Evolutionary conservation across 2,329 filamentous ascomycete genomes (phyloP).

Genomic region (Ceratocystis cacaofunesta): DNA sequence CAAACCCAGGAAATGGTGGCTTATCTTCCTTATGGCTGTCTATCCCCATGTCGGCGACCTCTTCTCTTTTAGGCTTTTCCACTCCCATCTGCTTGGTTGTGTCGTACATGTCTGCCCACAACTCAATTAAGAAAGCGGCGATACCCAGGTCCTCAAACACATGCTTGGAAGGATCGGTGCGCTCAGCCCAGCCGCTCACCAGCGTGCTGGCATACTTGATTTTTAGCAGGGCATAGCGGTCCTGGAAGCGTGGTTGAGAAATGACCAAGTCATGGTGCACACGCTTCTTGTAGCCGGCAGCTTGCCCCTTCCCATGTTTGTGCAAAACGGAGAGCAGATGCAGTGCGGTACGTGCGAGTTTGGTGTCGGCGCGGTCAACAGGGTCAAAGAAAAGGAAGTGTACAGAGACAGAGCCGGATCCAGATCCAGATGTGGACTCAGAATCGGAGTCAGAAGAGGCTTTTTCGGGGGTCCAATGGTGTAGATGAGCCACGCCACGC

Average conservation of each 20-base stretch:
- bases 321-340: conserved; percentile 53
- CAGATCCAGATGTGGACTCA: too few relatives aligned
- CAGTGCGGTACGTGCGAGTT: conserved; percentile 51
- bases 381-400: conserved; percentile 42
- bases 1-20: conserved; percentile 63
- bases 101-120: conserved; percentile 74
- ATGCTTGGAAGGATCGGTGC: conserved; percentile 77
- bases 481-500: conserved; percentile 57
- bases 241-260: conserved; percentile 61
- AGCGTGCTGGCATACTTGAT: conserved; percentile 57
- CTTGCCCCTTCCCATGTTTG: conserved; percentile 56
- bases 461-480: conserved; percentile 40
- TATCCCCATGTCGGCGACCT: conserved; percentile 18
- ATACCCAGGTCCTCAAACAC: conserved; percentile 91
- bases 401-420: conserved; percentile 38
- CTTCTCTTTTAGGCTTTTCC: neutral
- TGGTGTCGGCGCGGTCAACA: conserved; percentile 23
- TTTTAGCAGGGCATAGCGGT: conserved; percentile 71
- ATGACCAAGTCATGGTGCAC: conserved; percentile 73
- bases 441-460: conserved; percentile 19
- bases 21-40: neutral
- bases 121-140: conserved; percentile 78
- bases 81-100: neutral
- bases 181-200: conserved; percentile 67
- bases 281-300: conserved; percentile 59